phyloP scores from a whole-genome alignment of 2,329 filamentous ascomycete genomes.

The Xylaria sp. region DNA sequence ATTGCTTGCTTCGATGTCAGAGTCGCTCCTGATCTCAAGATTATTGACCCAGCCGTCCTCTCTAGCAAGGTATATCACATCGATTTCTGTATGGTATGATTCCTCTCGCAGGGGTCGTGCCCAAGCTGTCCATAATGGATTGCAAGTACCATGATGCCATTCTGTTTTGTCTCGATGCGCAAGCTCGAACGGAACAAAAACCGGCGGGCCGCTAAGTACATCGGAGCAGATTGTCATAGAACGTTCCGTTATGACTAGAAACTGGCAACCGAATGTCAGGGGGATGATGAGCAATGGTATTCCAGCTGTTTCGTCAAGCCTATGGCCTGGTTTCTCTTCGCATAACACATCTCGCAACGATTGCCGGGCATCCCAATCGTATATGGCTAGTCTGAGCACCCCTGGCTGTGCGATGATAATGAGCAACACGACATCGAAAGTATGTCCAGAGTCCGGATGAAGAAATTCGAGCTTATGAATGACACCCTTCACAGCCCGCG shows the following conservation, averaged over 20 bases:
- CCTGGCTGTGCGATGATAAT: slow-evolving; percentile 66
- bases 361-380: slow-evolving; percentile 68
- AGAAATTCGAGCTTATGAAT: slow-evolving; percentile 91
- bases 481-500: slow-evolving; percentile 70
- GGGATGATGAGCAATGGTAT: slow-evolving; percentile 78
- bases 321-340: slow-evolving; percentile 60
- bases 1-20: slow-evolving; percentile 64
- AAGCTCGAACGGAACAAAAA: slow-evolving; percentile 58
- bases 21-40: slow-evolving; percentile 71
- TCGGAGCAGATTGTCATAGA: slow-evolving; percentile 67
- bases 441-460: slow-evolving; percentile 72
- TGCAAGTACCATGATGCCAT: slow-evolving; percentile 58
- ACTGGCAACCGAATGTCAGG: slow-evolving; percentile 74
- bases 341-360: slow-evolving; percentile 58
- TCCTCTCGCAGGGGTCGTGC: slow-evolving; percentile 76
- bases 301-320: slow-evolving; percentile 61
- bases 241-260: slow-evolving; percentile 72
- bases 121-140: slow-evolving; percentile 85
- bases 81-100: slow-evolving; percentile 70
- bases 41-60: slow-evolving; percentile 87
- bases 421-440: slow-evolving; percentile 79
- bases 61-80: slow-evolving; percentile 85
- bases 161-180: slow-evolving; percentile 54
- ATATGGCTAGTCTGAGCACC: slow-evolving; percentile 63
- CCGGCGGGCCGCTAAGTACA: slow-evolving; percentile 62